phyloP scores from a whole-genome alignment of 225 moss, liverwort and hornwort species.

The Sphagnum contortum region DNA sequence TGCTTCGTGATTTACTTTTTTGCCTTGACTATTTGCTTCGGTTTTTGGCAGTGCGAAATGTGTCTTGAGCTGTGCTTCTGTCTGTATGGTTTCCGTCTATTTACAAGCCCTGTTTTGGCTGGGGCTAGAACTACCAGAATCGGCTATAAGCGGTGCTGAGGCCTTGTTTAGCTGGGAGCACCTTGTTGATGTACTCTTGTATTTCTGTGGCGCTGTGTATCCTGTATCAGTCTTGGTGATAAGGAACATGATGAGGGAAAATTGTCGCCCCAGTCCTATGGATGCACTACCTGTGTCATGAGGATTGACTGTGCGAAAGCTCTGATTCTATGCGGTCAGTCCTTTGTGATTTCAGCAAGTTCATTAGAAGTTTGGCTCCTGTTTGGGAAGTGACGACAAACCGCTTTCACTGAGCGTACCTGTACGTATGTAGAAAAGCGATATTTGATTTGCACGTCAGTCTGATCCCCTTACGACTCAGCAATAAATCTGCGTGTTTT shows the following conservation, averaged over 20 bases:
- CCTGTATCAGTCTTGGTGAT: background rate
- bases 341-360: no score
- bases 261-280: constrained; percentile 63
- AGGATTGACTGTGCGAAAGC: constrained; percentile 27
- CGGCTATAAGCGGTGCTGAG: constrained; percentile 18
- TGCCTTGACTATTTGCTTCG: no score
- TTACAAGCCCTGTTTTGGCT: background rate
- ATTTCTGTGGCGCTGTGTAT: constrained; percentile 8
- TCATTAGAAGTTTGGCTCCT: no score
- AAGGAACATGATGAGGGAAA: constrained; percentile 37
- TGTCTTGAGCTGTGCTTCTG: no score
- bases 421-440: constrained; percentile 33
- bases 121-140: constrained; percentile 22
- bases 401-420: background rate
- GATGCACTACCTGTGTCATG: constrained; percentile 9
- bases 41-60: no score
- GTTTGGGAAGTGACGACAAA: background rate
- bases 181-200: constrained; percentile 15
- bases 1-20: no score
- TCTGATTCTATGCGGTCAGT: constrained; percentile 13
- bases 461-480: constrained; percentile 14
- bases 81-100: background rate
- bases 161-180: constrained; percentile 29
- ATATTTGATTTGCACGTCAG: constrained; percentile 56
- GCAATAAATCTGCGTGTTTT: no score